phyloP scores from a whole-genome alignment of 352 stramenopile species.

The Pythium phragmitis region DNA sequence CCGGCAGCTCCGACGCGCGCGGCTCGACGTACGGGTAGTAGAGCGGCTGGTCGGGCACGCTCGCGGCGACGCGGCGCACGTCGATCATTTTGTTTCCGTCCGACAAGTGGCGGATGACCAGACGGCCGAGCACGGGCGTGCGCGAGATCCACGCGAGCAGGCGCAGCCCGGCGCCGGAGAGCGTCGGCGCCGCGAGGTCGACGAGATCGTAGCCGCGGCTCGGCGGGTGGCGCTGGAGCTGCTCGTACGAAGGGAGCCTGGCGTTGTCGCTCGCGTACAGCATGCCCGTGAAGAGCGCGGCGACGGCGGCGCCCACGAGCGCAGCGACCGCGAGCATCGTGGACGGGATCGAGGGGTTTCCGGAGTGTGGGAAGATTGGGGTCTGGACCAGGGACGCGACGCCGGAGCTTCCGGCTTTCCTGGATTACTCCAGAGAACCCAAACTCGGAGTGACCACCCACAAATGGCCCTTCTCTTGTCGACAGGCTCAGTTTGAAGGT shows the following conservation, averaged over 20 bases:
- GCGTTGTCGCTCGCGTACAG: constrained; percentile 54
- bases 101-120: constrained; percentile 45
- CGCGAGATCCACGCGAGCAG: constrained; percentile 31
- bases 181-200: constrained; percentile 42
- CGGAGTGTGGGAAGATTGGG: background rate
- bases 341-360: background rate
- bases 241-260: constrained; percentile 34
- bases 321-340: constrained; percentile 38
- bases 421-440: background rate
- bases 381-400: background rate
- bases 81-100: constrained; percentile 66
- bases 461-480: background rate
- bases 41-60: constrained; percentile 66
- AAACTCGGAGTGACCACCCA: background rate
- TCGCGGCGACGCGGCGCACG: constrained; percentile 52
- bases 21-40: constrained; percentile 80
- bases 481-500: background rate
- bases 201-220: constrained; percentile 50
- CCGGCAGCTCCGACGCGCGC: background rate
- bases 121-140: constrained; percentile 45
- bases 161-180: constrained; percentile 51
- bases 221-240: constrained; percentile 39
- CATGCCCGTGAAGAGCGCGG: constrained; percentile 44
- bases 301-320: constrained; percentile 34
- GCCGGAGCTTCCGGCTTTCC: no score